A percentile compares a stretch with the other conserved stretches of the same genome.
These are phyloP conservation scores for Phytopythium chamaehyphon DNA, from an alignment of 352 stramenopile genomes.

Conservation along the genomic window DNA sequence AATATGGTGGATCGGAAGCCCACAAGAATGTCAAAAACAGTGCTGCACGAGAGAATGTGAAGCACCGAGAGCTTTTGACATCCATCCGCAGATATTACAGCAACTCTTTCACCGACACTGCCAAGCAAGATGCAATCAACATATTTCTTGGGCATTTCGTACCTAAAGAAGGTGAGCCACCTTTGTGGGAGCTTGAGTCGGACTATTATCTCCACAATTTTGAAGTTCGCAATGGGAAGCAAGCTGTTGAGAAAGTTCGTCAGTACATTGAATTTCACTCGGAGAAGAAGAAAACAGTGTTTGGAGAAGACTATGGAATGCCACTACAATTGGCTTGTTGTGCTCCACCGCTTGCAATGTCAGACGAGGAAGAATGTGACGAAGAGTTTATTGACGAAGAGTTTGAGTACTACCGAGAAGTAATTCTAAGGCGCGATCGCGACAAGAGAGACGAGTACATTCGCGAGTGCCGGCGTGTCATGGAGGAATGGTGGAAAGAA, in stretches of 20 bases:
- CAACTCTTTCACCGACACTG: conserved; percentile 98
- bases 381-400: conserved; percentile 25
- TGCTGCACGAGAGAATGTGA: conserved; percentile 79
- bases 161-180: conserved; percentile 54
- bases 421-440: conserved; percentile 26
- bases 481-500: conserved; percentile 87
- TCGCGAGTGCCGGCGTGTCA: conserved; percentile 64
- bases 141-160: conserved; percentile 96
- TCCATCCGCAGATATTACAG: conserved; percentile 99
- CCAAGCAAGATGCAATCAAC: conserved; percentile 99
- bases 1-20: conserved; percentile 98
- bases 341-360: conserved; percentile 22
- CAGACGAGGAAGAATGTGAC: conserved; percentile 25
- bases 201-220: conserved; percentile 93
- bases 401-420: conserved; percentile 16
- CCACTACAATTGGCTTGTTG: conserved; percentile 31
- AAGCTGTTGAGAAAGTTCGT: conserved; percentile 58
- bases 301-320: conserved; percentile 22
- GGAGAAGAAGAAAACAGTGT: conserved; percentile 55
- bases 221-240: conserved; percentile 67
- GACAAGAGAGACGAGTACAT: conserved; percentile 71
- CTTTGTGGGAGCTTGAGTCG: conserved; percentile 81
- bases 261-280: conserved; percentile 56
- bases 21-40: conserved; percentile 98
- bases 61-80: conserved; percentile 97